Conservation (phyloP, 495 filamentous ascomycete species). For the Aspergillus taichungensis region DNA sequence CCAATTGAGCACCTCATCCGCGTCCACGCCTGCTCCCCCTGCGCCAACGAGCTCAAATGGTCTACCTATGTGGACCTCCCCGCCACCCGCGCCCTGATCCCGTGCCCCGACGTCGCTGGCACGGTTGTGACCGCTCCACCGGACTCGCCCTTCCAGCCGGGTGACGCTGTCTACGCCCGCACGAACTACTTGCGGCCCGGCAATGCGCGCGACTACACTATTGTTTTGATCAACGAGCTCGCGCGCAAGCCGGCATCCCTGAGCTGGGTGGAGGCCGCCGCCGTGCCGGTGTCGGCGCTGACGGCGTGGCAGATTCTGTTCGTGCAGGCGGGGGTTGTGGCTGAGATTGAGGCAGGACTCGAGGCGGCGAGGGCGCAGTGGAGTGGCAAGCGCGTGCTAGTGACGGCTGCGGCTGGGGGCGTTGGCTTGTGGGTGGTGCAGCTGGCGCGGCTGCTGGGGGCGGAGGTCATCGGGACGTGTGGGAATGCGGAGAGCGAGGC, state of each 20-base stretch:
- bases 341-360: conserved; percentile 12
- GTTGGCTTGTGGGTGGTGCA: conserved; percentile 51
- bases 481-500: conserved; percentile 29
- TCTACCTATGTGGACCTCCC: conserved; percentile 29
- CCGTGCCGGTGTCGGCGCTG: conserved; percentile 37
- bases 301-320: conserved; percentile 49
- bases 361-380: conserved; percentile 1
- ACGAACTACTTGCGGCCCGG: conserved; percentile 31
- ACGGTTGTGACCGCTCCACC: conserved; percentile 32
- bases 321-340: conserved; percentile 23
- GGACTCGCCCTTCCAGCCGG: conserved; percentile 36
- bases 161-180: conserved; percentile 43
- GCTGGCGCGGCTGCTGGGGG: conserved; percentile 37
- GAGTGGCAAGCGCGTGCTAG: conserved; percentile 33
- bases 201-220: conserved; percentile 35
- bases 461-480: conserved; percentile 32
- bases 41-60: conserved; percentile 49
- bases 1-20: conserved; percentile 42
- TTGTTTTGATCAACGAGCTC: conserved; percentile 37
- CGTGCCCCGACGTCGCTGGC: conserved; percentile 45
- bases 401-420: conserved; percentile 43
- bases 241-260: conserved; percentile 28
- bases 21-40: conserved; percentile 40
- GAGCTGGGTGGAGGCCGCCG: conserved; percentile 36
- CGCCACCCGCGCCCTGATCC: conserved; percentile 26